Evolutionary conservation across 495 filamentous ascomycete species (phyloP).

Genomic region (Emericellopsis terricola): DNA sequence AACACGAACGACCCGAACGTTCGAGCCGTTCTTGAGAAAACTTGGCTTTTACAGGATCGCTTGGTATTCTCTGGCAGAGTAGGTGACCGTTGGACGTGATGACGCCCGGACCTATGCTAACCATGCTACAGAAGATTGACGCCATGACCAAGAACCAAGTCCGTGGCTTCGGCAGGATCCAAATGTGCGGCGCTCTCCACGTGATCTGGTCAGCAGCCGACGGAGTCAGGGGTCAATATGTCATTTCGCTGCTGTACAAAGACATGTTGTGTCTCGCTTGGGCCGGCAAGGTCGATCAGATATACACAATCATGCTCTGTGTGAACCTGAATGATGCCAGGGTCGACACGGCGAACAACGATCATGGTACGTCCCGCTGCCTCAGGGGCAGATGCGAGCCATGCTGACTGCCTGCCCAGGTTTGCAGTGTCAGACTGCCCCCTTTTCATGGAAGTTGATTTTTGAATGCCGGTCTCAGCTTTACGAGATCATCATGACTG

Average conservation of each 20-base stretch:
- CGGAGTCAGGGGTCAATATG: conserved; percentile 55
- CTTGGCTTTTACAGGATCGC: conserved; percentile 64
- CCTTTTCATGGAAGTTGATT: conserved; percentile 84
- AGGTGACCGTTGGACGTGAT: conserved; percentile 6
- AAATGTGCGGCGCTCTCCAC: conserved; percentile 73
- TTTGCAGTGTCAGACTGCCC: conserved; percentile 66
- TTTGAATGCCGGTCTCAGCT: conserved; percentile 62
- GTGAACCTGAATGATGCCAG: conserved; percentile 51
- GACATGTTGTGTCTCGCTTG: conserved; percentile 66
- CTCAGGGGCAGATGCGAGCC: conserved; percentile 1
- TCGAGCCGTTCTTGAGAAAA: conserved; percentile 43
- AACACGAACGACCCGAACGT: conserved; percentile 46
- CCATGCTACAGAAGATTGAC: conserved; percentile 18
- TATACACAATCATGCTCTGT: conserved; percentile 58
- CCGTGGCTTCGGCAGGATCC: conserved; percentile 62
- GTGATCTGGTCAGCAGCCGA: conserved; percentile 60
- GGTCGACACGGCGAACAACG: conserved; percentile 64
- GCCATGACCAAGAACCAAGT: conserved; percentile 35
- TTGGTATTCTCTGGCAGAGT: conserved; percentile 58
- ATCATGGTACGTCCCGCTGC: conserved; percentile 41
- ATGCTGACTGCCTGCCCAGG: conserved; percentile 30
- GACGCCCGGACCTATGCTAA: too few relatives aligned
- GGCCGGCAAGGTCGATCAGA: conserved; percentile 34
- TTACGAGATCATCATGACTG: conserved; percentile 76
- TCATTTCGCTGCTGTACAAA: conserved; percentile 74